phyloP scores from a whole-genome alignment of 345 rosid genomes.

The Citrus reticulata region DNA sequence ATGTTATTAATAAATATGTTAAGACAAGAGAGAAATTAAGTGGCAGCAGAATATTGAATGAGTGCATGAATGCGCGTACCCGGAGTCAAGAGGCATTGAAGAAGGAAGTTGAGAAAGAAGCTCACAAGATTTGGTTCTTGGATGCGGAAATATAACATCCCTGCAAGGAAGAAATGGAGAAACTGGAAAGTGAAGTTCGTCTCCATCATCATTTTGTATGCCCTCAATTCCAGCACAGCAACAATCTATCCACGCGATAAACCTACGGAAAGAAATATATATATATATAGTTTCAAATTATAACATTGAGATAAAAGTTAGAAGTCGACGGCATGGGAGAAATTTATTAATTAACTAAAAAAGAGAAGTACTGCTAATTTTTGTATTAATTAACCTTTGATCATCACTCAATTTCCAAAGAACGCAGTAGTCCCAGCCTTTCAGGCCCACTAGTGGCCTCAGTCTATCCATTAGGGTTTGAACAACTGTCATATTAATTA shows the following conservation, averaged over 20 bases:
- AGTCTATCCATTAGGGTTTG: slow-evolving; percentile 62
- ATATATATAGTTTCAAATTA: too few relatives aligned
- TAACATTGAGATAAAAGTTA: too few relatives aligned
- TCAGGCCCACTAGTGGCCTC: slow-evolving; percentile 62
- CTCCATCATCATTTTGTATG: slow-evolving; percentile 28
- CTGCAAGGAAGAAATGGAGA: slow-evolving; percentile 43
- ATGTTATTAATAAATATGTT: too few relatives aligned
- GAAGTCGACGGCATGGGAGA: too few relatives aligned
- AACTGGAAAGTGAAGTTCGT: slow-evolving; percentile 48
- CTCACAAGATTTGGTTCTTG: slow-evolving; percentile 61
- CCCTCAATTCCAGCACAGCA: slow-evolving; percentile 70
- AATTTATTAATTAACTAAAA: not conserved
- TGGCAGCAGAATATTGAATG: not conserved
- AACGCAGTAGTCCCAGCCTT: slow-evolving; percentile 81
- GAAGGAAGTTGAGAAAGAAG: slow-evolving; percentile 63
- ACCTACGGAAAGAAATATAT: slow-evolving; percentile 20
- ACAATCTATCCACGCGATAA: slow-evolving; percentile 74
- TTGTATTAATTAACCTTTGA: slow-evolving; percentile 57
- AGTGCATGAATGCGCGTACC: slow-evolving; percentile 24
- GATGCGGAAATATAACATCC: slow-evolving; percentile 69
- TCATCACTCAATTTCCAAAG: slow-evolving; percentile 79
- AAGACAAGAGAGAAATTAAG: too few relatives aligned
- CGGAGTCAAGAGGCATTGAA: slow-evolving; percentile 60
- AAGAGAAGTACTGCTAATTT: not conserved
- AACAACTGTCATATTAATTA: slow-evolving; percentile 35